Base-by-base conservation (phyloP, 1,284 basidiomycete genomes). In the Rhodotorula sp. region DNA sequence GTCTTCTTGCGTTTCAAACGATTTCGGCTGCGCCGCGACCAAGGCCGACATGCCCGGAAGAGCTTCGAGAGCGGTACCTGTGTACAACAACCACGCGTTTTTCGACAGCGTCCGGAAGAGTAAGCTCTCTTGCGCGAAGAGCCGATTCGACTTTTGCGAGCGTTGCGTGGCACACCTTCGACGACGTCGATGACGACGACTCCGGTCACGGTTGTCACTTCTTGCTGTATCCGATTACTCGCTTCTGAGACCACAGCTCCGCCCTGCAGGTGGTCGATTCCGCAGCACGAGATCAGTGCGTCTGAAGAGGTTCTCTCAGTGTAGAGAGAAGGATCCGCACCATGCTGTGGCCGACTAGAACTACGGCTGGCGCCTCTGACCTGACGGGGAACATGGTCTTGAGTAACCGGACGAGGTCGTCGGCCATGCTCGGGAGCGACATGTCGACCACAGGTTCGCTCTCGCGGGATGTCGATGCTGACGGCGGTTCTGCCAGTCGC, bases 161-260 rank as follows among this genome's bases (percentile, higher is more conserved):
- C 37, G 42, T 6, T 22, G 33, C 6, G 4, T 10, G 12, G 69
- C 81, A 26, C 55, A 91, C 91, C 95, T 84, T 99, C 95, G 0
- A 99, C 96, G 12, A 98, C 93, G 77, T 99, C 96, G 2, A 99
- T 83, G 2, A 97, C 93, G 1, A 87, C 87, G 1, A 97, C 89
- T 1, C 96, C 95, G 0, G 87, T 85, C 1, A 97, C 84, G 10
- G 84, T 84, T 75, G 91, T 95, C 57, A 87, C 86, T 29, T 83
- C 82, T 58, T 86, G 84, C 68, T 91, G 85, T 2, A 97, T 83
- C 14, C 82, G 77, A 0, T 90, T 86, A 70, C 86, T 87, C 1
- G 88, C 85, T 18, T 87, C 86, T 4, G 90, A 86, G n/a, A 91
- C 85, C 1, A 95, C 92, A 0, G 91, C 89, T 24, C 93, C 93